Percentiles rank a stretch among this genome's conserved stretches.
Evolutionary conservation across 140 eudicot genomes (phyloP).

Genomic region (Senecio squalidus): DNA sequence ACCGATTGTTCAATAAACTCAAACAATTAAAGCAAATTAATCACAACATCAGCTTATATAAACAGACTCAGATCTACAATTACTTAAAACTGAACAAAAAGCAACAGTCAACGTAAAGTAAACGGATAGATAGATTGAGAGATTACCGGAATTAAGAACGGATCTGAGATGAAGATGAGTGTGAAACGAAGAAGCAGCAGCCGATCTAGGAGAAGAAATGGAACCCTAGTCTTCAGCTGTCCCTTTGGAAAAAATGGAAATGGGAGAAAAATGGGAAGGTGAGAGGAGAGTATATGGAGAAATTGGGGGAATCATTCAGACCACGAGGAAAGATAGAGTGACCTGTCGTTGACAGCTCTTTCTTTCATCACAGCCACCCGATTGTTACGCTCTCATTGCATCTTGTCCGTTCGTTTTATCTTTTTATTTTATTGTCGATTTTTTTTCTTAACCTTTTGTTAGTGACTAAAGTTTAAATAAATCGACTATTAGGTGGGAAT

Average conservation of each 20-base stretch:
- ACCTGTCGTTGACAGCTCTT: slow-evolving; percentile 52
- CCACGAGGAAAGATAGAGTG: slow-evolving; percentile 36
- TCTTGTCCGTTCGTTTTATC: slow-evolving; percentile 15
- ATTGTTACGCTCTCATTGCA: background rate
- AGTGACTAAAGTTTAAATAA: no score
- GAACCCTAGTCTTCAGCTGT: slow-evolving; percentile 26
- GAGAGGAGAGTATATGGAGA: slow-evolving; percentile 29
- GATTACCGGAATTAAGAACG: slow-evolving; percentile 11
- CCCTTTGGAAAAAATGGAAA: no score
- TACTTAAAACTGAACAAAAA: slow-evolving; percentile 7
- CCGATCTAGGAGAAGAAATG: slow-evolving; percentile 18
- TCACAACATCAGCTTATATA: background rate
- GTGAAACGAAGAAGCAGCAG: slow-evolving; percentile 9
- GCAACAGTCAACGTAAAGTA: slow-evolving; percentile 14
- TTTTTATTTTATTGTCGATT: background rate
- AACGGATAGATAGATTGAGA: background rate
- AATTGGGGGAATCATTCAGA: slow-evolving; percentile 36
- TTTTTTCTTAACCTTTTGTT: no score
- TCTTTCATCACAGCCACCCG: slow-evolving; percentile 18
- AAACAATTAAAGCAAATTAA: background rate
- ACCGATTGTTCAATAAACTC: background rate
- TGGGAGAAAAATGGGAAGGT: slow-evolving; percentile 9
- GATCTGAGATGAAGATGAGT: slow-evolving; percentile 20
- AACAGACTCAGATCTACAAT: slow-evolving; percentile 21
- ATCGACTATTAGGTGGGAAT: no score